Evolutionary conservation across 176 grass and related monocot genomes (phyloP).

Genomic region (Leersia perrieri): DNA sequence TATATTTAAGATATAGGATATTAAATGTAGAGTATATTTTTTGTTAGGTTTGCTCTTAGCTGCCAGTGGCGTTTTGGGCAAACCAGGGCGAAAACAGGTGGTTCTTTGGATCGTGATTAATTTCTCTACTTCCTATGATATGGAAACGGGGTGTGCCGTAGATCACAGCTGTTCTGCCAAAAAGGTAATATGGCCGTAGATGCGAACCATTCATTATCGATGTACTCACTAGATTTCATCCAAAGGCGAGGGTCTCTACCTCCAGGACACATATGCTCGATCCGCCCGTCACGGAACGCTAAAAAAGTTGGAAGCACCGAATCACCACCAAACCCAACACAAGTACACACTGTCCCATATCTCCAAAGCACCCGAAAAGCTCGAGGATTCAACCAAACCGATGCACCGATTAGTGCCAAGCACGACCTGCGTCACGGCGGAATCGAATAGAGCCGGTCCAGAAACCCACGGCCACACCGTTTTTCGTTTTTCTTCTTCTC

Average conservation of each 20-base stretch:
- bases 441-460: conserved; percentile 13
- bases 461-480: background rate
- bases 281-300: conserved; percentile 30
- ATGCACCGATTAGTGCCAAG: background rate
- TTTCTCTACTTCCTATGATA: background rate
- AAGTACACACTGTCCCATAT: background rate
- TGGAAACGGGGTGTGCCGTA: background rate
- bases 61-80: background rate
- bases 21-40: no score
- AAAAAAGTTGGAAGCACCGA: background rate
- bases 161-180: background rate
- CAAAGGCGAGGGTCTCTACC: background rate
- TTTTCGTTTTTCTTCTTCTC: background rate
- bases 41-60: no score
- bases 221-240: background rate
- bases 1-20: no score
- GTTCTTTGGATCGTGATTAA: background rate
- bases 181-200: background rate
- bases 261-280: background rate
- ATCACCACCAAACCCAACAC: conserved; percentile 2
- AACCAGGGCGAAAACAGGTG: background rate
- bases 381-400: background rate
- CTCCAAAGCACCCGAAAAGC: background rate
- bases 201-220: background rate
- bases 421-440: background rate